Base-by-base conservation (phyloP, 1,284 basidiomycete species). In the Erythrobasidium hasegawianum region DNA sequence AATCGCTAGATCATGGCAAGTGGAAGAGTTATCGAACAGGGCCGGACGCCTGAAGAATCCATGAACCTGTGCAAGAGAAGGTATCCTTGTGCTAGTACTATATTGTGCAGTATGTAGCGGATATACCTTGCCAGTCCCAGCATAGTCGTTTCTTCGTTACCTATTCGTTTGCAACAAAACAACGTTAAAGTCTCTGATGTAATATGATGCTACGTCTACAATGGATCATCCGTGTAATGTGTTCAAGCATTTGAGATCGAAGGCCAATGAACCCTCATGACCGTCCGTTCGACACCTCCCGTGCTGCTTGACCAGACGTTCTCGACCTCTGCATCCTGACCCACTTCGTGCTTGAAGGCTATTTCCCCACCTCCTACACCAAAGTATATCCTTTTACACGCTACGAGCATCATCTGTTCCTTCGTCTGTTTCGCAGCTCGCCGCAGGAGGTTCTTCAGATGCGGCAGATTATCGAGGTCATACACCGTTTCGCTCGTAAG, bases 401-500 rank as follows among this genome's bases (percentile, higher is more conserved):
- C 89, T 2, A 91, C 85, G 13, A 93, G 81, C 59, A 59, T 52
- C 52, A 40, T 45, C n/a, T 29, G 26, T 18, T 27, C 54, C n/a
- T 53, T 54, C 14, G 59, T 64, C 14, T 8, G n/a, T 8, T 9
- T 16, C 40, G 69, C 69, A 16, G 47, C 18, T 29, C 73, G 69
- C 14, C 22, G 4, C 3, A 85, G 72, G 1, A 83, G 79, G 27
- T 79, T 74, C 13, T 92, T 79, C 22, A 97, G 80, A n/a, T 85
- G 79, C 0, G 80, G 80, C 0, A 96, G 81, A 67, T 84, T 87
- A 0, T 85, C 83, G 26, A 83, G 79, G 10, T 86, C 81, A 75
- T 98, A 97, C 29, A 97, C 91, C 22, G 95, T 97, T 79, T 98
- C 95, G 20, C 90, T 89, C 0, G 90, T 92, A 53, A 97, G 78